Conservation (phyloP, 495 filamentous ascomycete genomes). For the Amphirosellinia nigrospora region DNA sequence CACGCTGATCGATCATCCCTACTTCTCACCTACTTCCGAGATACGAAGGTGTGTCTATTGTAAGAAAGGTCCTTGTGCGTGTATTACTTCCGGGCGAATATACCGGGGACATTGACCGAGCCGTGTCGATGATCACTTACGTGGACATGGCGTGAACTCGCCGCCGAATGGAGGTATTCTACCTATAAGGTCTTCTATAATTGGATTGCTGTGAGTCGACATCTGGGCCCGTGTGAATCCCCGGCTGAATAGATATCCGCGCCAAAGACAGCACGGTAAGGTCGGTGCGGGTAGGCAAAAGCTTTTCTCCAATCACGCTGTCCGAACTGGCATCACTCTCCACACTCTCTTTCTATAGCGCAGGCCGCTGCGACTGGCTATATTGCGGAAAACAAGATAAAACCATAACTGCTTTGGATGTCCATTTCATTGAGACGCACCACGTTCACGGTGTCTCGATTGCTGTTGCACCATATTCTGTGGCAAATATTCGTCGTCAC, state of each 20-base stretch:
- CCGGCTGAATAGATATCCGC: conserved; percentile 15
- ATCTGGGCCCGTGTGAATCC: not conserved
- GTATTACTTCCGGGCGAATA: conserved; percentile 5
- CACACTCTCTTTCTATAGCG: conserved; percentile 7
- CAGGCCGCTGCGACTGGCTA: conserved; percentile 1
- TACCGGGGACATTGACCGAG: not conserved
- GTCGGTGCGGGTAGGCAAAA: not conserved
- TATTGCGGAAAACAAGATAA: conserved; percentile 1
- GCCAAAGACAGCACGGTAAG: not conserved
- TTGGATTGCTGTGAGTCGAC: conserved; percentile 4
- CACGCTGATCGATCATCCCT: conserved; percentile 13
- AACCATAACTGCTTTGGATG: not conserved
- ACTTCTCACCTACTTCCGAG: conserved; percentile 12
- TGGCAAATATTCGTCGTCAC: conserved; percentile 3
- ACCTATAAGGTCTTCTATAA: conserved; percentile 7
- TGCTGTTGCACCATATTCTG: not conserved
- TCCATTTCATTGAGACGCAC: not conserved
- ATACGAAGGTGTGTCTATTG: conserved; percentile 5
- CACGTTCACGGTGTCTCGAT: not conserved
- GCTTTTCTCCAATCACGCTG: conserved; percentile 1
- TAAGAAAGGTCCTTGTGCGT: not conserved
- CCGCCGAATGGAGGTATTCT: not conserved
- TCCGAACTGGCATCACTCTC: not conserved
- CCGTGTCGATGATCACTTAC: conserved; percentile 13
- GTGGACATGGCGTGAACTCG: conserved; percentile 9